Evolutionary conservation across 2,329 filamentous ascomycete species (phyloP).

Genomic region (Cylindrodendrum hubeiense): DNA sequence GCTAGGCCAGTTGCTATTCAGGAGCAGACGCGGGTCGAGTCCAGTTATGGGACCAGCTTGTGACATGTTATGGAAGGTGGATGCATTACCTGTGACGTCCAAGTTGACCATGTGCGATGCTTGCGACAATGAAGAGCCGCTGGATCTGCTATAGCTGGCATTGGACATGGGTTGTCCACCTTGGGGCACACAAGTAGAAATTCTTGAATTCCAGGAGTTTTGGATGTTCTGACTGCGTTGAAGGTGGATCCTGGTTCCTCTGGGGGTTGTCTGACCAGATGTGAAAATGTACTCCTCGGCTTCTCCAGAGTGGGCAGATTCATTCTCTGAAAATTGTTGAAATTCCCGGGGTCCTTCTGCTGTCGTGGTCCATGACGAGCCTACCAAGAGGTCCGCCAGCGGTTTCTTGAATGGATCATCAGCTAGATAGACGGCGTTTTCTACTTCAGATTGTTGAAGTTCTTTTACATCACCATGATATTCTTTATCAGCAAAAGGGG

Average conservation of each 20-base stretch:
- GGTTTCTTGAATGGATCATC: too few species aligned
- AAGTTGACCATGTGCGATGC: slow-evolving; percentile 63
- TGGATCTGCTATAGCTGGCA: slow-evolving; percentile 54
- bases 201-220: slow-evolving; percentile 61
- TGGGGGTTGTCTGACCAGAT: slow-evolving; percentile 67
- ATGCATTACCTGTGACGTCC: slow-evolving; percentile 65
- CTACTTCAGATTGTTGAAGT: too few species aligned
- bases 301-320: slow-evolving; percentile 64
- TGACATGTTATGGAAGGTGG: slow-evolving; percentile 56
- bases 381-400: slow-evolving; percentile 65
- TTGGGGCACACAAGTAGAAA: slow-evolving; percentile 47
- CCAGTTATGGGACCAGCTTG: slow-evolving; percentile 57
- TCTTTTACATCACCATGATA: too few species aligned
- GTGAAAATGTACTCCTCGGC: slow-evolving; percentile 67
- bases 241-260: slow-evolving; percentile 59
- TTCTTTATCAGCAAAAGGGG: too few species aligned
- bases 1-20: slow-evolving; percentile 64
- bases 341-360: slow-evolving; percentile 72
- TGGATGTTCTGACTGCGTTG: slow-evolving; percentile 56
- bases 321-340: slow-evolving; percentile 64
- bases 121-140: slow-evolving; percentile 61
- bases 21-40: slow-evolving; percentile 64
- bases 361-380: slow-evolving; percentile 68
- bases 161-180: slow-evolving; percentile 56
- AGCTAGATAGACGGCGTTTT: too few species aligned